Percentiles rank a stretch among this genome's conserved stretches.
Conservation (phyloP, 2,329 filamentous ascomycete species). For the Colletotrichum sublineola region DNA sequence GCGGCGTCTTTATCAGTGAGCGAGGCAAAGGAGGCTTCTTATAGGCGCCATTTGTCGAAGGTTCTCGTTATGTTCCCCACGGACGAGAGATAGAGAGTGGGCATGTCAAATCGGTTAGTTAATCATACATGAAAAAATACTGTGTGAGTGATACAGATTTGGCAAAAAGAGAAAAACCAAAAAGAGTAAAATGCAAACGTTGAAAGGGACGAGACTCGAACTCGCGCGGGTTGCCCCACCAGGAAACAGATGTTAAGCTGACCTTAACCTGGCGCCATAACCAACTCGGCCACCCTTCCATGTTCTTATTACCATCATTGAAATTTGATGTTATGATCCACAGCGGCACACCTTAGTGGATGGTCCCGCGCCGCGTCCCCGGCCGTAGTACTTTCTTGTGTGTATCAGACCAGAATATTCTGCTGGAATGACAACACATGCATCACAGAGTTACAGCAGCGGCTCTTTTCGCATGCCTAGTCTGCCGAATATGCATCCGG, state of each 20-base stretch:
- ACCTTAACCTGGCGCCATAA: conserved; percentile 29
- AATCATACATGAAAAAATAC: not conserved
- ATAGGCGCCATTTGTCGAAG: not conserved
- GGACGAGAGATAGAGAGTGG: no score
- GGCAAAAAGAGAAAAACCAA: not conserved
- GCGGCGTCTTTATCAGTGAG: no score
- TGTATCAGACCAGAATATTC: not conserved
- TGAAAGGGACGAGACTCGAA: conserved; percentile 25
- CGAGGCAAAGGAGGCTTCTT: not conserved
- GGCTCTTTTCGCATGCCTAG: not conserved
- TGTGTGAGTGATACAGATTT: no score
- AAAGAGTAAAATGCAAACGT: not conserved
- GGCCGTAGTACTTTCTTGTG: not conserved
- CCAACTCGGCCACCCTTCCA: conserved; percentile 26
- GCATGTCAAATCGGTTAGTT: not conserved
- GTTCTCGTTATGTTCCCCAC: not conserved
- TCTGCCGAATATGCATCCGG: not conserved
- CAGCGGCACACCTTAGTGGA: accelerated
- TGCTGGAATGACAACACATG: not conserved
- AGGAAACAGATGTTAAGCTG: conserved; percentile 28
- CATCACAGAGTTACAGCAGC: not conserved
- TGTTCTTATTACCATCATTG: accelerated
- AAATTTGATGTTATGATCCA: not conserved
- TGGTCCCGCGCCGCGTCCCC: not conserved
- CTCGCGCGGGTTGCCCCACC: conserved; percentile 27